These are phyloP conservation scores for Magnolia sinica DNA, from an alignment of 164 flowering plant genomes.

Conservation along the genomic window DNA sequence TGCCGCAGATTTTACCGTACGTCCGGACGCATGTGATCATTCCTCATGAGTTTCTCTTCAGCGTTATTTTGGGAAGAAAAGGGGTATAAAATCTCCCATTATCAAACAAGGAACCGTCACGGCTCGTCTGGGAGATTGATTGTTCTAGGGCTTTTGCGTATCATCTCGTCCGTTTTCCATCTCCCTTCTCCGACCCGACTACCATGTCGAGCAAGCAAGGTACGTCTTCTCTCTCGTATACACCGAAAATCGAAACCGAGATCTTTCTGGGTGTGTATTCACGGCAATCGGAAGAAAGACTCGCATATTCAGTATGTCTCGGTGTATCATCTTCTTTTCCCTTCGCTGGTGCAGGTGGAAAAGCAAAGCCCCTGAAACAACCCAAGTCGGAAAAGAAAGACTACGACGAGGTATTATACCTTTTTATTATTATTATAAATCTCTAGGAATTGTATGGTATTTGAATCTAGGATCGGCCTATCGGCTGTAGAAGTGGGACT, in stretches of 20 bases:
- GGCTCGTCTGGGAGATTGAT: background rate
- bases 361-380: constrained; percentile 84
- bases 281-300: background rate
- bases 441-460: no score
- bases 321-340: background rate
- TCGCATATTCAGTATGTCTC: background rate
- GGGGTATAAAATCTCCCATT: background rate
- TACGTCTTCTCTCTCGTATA: constrained; percentile 2
- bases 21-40: no score
- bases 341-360: constrained; percentile 45
- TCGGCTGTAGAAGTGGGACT: no score
- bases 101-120: background rate
- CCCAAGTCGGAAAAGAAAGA: constrained; percentile 76
- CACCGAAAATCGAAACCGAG: background rate
- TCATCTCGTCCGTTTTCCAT: background rate
- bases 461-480: no score
- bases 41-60: background rate
- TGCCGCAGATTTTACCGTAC: no score
- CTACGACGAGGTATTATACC: constrained; percentile 69
- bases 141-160: constrained; percentile 2
- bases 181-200: constrained; percentile 11
- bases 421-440: background rate
- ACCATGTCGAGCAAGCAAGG: constrained; percentile 82
- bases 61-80: background rate
- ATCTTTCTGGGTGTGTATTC: background rate